Evolutionary conservation across 2,329 filamentous ascomycete species (phyloP).

Genomic region (Trichoderma sp.): DNA sequence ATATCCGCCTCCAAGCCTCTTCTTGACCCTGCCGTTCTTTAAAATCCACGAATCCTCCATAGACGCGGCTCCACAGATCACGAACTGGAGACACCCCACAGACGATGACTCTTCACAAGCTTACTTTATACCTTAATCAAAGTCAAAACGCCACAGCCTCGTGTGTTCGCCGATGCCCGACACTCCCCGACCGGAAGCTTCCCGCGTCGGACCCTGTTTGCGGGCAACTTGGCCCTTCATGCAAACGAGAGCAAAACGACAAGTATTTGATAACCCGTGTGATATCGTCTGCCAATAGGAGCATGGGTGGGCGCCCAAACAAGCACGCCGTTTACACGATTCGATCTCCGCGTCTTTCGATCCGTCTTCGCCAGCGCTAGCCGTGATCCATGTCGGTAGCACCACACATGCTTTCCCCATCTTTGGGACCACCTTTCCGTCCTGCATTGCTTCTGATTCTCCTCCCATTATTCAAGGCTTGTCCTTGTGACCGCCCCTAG

Average conservation of each 20-base stretch:
- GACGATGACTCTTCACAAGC: constrained; percentile 11
- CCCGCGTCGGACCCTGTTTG: background rate
- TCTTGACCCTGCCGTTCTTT: no score
- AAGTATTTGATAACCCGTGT: background rate
- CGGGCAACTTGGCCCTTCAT: background rate
- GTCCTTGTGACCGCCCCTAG: constrained; percentile 15
- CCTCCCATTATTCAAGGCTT: constrained; percentile 4
- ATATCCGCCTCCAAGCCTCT: background rate
- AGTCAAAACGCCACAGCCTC: constrained; percentile 7
- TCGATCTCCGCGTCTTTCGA: background rate
- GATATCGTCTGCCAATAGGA: background rate
- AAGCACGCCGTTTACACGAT: background rate
- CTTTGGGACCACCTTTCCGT: background rate
- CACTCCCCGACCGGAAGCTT: constrained; percentile 17
- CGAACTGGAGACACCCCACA: constrained; percentile 10
- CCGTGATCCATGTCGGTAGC: no score
- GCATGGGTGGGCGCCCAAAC: background rate
- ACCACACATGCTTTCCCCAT: background rate
- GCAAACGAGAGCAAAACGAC: no score
- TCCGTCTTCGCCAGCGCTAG: background rate
- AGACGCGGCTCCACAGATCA: constrained; percentile 4
- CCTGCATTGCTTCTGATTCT: background rate
- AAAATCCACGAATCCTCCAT: background rate
- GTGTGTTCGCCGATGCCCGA: constrained; percentile 6
- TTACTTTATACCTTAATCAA: background rate